Conservation (phyloP, 768 basidiomycete species). For the Pleurotus djamor region DNA sequence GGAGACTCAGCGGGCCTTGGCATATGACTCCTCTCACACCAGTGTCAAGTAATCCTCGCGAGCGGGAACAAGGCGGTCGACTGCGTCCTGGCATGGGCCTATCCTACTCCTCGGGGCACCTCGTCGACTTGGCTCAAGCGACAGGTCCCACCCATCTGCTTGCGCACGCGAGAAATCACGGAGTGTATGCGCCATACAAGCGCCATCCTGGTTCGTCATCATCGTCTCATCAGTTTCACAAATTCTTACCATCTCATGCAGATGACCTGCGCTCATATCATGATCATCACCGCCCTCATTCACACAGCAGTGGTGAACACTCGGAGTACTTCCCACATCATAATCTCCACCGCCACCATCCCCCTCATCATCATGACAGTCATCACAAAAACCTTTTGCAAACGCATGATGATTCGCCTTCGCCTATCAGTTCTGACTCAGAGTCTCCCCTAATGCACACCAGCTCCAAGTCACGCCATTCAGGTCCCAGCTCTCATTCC, state of each 20-base stretch:
- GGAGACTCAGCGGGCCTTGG: conserved; percentile 59
- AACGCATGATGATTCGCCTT: conserved; percentile 60
- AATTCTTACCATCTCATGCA: not conserved
- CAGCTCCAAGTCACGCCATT: conserved; percentile 17
- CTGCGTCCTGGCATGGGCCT: conserved; percentile 24
- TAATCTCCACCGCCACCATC: conserved; percentile 27
- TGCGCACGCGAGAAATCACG: conserved; percentile 6
- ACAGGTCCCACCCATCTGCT: conserved; percentile 23
- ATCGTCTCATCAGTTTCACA: conserved; percentile 42
- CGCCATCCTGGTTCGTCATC: conserved; percentile 8
- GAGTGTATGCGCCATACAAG: conserved; percentile 2
- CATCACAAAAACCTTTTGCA: conserved; percentile 6
- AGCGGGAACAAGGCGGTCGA: conserved; percentile 4
- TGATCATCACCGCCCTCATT: not conserved
- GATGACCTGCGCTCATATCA: conserved; percentile 1
- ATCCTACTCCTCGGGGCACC: conserved; percentile 40
- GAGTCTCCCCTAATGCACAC: conserved; percentile 37
- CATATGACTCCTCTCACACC: conserved; percentile 39
- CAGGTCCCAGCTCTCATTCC: not conserved
- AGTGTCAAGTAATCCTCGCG: not conserved
- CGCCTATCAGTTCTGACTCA: conserved; percentile 70
- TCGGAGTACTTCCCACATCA: conserved; percentile 10
- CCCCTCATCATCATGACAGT: conserved; percentile 22
- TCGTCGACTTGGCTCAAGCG: conserved; percentile 31
- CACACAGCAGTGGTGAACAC: not conserved